phyloP scores from a whole-genome alignment of 768 basidiomycete genomes.

The Suillus subaureus region DNA sequence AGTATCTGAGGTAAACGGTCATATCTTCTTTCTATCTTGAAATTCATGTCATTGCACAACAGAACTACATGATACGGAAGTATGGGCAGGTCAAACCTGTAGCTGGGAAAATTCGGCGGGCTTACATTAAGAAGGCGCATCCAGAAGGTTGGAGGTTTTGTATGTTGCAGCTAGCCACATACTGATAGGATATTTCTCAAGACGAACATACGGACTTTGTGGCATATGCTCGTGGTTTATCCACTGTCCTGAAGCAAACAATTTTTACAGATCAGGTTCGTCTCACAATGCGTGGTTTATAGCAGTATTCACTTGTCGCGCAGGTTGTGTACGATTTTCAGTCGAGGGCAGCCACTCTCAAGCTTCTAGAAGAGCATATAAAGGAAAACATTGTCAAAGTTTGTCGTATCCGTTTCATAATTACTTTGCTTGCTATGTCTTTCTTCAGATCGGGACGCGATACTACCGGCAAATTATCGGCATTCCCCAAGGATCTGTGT shows the following conservation, averaged over 20 bases:
- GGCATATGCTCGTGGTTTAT: slow-evolving; percentile 66
- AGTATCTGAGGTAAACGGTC: slow-evolving; percentile 61
- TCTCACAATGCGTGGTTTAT: not conserved
- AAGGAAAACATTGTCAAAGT: slow-evolving; percentile 92
- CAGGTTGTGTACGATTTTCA: slow-evolving; percentile 58
- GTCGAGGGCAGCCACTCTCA: slow-evolving; percentile 59
- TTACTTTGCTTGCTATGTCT: not conserved
- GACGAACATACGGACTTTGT: slow-evolving; percentile 81
- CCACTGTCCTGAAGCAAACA: slow-evolving; percentile 65
- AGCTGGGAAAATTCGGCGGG: slow-evolving; percentile 57
- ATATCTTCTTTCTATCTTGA: not conserved
- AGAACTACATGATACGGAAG: slow-evolving; percentile 68
- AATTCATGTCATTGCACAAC: slow-evolving; percentile 43
- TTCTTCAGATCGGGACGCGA: slow-evolving; percentile 69
- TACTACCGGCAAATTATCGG: slow-evolving; percentile 88
- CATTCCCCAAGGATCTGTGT: slow-evolving; percentile 96
- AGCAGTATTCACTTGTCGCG: not conserved
- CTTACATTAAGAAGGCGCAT: slow-evolving; percentile 60
- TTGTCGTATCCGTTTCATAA: not conserved
- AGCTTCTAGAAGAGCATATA: slow-evolving; percentile 87
- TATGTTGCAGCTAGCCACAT: not conserved
- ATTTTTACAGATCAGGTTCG: slow-evolving; percentile 85
- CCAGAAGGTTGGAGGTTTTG: slow-evolving; percentile 55
- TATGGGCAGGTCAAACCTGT: slow-evolving; percentile 67
- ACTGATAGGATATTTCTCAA: slow-evolving; percentile 27